Conservation (phyloP, 495 filamentous ascomycete species). For the Xylaria longipes region DNA sequence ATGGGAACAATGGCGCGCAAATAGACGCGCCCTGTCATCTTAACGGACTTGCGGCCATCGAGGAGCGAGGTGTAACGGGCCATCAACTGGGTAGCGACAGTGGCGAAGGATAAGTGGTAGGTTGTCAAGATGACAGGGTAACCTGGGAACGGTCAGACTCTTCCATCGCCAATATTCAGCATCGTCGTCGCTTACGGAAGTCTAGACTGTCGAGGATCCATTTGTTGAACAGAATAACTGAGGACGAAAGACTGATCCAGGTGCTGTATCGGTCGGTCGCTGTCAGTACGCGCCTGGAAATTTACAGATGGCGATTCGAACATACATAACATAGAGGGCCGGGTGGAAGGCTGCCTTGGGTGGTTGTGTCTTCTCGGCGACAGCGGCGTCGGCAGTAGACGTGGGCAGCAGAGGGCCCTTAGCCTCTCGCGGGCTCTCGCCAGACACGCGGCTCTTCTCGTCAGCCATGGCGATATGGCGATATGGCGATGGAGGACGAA, state of each 20-base stretch:
- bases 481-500: slow-evolving; percentile 47
- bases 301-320: slow-evolving; percentile 30
- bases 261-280: slow-evolving; percentile 57
- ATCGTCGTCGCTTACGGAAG: slow-evolving; percentile 71
- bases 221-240: slow-evolving; percentile 98
- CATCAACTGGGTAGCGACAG: slow-evolving; percentile 87
- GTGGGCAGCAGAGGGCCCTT: slow-evolving; percentile 75
- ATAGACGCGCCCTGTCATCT: slow-evolving; percentile 93
- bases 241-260: slow-evolving; percentile 92
- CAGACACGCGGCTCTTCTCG: slow-evolving; percentile 81
- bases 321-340: slow-evolving; percentile 87
- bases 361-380: slow-evolving; percentile 59
- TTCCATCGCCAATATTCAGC: slow-evolving; percentile 5
- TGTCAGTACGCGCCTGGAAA: not conserved
- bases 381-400: slow-evolving; percentile 71
- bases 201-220: slow-evolving; percentile 84
- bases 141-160: slow-evolving; percentile 48
- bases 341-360: slow-evolving; percentile 75
- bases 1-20: slow-evolving; percentile 91
- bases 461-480: slow-evolving; percentile 63
- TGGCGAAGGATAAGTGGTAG: slow-evolving; percentile 91
- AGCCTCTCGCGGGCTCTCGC: slow-evolving; percentile 66
- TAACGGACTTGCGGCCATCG: slow-evolving; percentile 87
- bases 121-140: slow-evolving; percentile 82
- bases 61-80: slow-evolving; percentile 84